Evolutionary conservation across 129 eudicot genomes (phyloP).

Genomic region (Ambrosia artemisiifolia): DNA sequence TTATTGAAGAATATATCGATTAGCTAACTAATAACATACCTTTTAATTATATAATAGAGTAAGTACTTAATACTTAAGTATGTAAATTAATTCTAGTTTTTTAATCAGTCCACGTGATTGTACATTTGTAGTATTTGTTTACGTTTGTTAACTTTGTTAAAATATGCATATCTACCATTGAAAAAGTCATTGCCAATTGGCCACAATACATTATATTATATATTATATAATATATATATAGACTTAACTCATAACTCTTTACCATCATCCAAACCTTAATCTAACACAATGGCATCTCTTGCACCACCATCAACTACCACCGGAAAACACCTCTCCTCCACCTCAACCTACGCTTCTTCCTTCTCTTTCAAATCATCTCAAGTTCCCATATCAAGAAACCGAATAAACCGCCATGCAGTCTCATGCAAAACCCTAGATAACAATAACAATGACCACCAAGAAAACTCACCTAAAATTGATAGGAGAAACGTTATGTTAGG

Average conservation of each 20-base stretch:
- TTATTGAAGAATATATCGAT: not conserved
- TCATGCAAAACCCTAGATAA: constrained; percentile 46
- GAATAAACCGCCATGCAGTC: constrained; percentile 26
- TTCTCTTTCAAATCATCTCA: constrained; percentile 39
- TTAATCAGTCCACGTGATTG: not conserved
- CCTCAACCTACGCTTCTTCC: constrained; percentile 24
- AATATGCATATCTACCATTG: constrained; percentile 11
- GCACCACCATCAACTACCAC: constrained; percentile 31
- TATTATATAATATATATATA: no score
- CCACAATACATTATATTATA: constrained; percentile 28
- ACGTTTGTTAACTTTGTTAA: constrained; percentile 25
- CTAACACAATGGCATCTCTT: constrained; percentile 31
- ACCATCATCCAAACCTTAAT: not conserved
- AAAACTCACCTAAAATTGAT: constrained; percentile 33
- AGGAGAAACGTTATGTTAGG: constrained; percentile 61
- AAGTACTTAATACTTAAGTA: not conserved
- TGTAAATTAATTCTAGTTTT: not conserved
- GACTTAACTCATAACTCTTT: not conserved
- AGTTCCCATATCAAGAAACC: constrained; percentile 25
- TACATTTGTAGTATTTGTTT: constrained; percentile 11
- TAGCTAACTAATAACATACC: not conserved
- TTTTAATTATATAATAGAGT: not conserved
- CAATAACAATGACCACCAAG: constrained; percentile 13
- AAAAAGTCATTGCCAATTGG: constrained; percentile 18
- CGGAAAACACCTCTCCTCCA: constrained; percentile 25